phyloP scores from a whole-genome alignment of 1,284 basidiomycete genomes.

The Ganoderma lucidum region DNA sequence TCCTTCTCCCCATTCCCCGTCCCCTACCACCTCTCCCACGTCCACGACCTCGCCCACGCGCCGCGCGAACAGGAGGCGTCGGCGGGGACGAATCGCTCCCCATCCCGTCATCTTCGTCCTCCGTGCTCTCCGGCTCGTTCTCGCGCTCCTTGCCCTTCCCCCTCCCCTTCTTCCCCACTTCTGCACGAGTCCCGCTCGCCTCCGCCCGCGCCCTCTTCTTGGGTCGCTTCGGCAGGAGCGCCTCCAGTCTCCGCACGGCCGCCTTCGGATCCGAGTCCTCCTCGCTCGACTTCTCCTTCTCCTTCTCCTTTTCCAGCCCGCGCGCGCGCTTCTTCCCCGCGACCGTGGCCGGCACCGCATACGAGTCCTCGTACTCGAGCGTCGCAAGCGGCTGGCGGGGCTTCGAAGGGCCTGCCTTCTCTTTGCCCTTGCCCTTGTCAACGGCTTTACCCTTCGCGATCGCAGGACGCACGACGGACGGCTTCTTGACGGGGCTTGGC shows the following conservation, averaged over 20 bases:
- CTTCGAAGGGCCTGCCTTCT: slow-evolving; percentile 15
- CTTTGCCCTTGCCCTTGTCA: background rate
- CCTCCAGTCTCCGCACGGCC: slow-evolving; percentile 36
- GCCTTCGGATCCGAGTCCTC: slow-evolving; percentile 37
- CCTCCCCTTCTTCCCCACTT: slow-evolving; percentile 19
- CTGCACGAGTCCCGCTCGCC: slow-evolving; percentile 17
- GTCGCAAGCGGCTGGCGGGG: slow-evolving; percentile 22
- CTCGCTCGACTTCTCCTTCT: slow-evolving; percentile 15
- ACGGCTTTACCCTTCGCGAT: background rate
- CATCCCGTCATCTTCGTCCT: slow-evolving; percentile 17
- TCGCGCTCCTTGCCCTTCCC: slow-evolving; percentile 23
- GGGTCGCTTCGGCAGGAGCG: slow-evolving; percentile 37
- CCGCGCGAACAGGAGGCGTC: slow-evolving; percentile 24
- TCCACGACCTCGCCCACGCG: slow-evolving; percentile 17
- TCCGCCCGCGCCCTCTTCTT: slow-evolving; percentile 18
- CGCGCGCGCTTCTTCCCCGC: slow-evolving; percentile 32
- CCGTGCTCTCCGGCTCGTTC: slow-evolving; percentile 17
- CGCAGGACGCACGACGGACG: slow-evolving; percentile 11
- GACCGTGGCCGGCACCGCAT: slow-evolving; percentile 13
- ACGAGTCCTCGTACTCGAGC: slow-evolving; percentile 24
- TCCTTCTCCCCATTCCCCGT: slow-evolving; percentile 13
- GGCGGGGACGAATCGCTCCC: slow-evolving; percentile 23
- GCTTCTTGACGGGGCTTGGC: slow-evolving; percentile 29
- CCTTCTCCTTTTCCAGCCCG: slow-evolving; percentile 22
- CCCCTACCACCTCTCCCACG: slow-evolving; percentile 3